These are phyloP conservation scores for Fusarium pininemorale DNA, from an alignment of 2,329 filamentous ascomycete genomes.

Conservation along the genomic window DNA sequence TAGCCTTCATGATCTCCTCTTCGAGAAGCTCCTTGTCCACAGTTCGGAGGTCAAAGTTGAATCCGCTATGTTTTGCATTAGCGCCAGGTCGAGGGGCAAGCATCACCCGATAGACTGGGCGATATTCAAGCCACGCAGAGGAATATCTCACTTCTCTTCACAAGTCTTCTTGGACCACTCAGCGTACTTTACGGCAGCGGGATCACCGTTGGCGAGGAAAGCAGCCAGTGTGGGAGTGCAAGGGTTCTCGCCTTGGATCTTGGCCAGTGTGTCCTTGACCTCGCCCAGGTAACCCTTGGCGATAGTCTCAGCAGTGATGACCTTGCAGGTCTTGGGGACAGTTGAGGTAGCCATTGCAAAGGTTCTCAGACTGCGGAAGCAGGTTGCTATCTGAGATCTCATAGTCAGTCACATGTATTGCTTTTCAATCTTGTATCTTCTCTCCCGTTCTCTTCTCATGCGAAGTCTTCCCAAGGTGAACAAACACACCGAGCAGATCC, in stretches of 20 bases:
- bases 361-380: constrained; percentile 6
- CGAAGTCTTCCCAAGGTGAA: constrained; percentile 16
- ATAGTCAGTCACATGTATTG: constrained; percentile 20
- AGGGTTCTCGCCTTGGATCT: constrained; percentile 66
- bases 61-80: constrained; percentile 69
- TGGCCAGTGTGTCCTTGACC: constrained; percentile 78
- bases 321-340: constrained; percentile 83
- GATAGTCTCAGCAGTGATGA: constrained; percentile 87
- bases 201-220: constrained; percentile 91
- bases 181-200: constrained; percentile 90
- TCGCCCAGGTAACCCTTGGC: constrained; percentile 83
- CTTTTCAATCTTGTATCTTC: neutral
- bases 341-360: constrained; percentile 45
- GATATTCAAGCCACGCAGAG: constrained; percentile 24
- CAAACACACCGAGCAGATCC: constrained; percentile 26
- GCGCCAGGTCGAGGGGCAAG: constrained; percentile 30
- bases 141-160: constrained; percentile 82
- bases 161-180: constrained; percentile 98
- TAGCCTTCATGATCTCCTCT: constrained; percentile 86
- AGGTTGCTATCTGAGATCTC: constrained; percentile 14
- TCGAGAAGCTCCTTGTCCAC: constrained; percentile 90
- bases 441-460: neutral
- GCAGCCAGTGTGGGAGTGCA: constrained; percentile 81
- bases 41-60: constrained; percentile 85
- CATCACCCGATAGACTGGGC: constrained; percentile 33